Percentiles rank a stretch among this genome's conserved stretches.
Evolutionary conservation across 257 asterid species (phyloP).

Genomic region (Solanum rostratum): DNA sequence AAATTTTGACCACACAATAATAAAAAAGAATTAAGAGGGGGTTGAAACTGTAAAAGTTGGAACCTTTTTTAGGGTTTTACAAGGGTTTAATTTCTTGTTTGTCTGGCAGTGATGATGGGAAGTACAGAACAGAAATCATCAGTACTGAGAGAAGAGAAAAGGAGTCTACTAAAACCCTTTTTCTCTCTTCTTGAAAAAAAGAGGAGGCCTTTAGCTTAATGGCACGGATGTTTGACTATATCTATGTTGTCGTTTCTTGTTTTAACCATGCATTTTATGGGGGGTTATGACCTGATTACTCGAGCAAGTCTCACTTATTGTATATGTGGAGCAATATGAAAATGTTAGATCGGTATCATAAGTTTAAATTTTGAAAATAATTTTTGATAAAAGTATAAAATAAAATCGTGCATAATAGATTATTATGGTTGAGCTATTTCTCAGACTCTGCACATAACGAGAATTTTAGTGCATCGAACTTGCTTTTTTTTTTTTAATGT

Average conservation of each 20-base stretch:
- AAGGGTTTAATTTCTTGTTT: neutral
- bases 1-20: neutral
- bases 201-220: neutral
- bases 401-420: no score
- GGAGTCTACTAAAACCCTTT: neutral
- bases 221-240: neutral
- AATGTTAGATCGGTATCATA: no score
- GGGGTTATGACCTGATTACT: no score
- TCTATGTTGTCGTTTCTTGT: neutral
- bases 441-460: no score
- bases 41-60: neutral
- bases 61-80: conserved; percentile 1
- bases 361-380: no score
- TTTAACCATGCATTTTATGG: neutral
- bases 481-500: no score
- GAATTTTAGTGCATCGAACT: no score
- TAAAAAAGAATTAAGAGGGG: neutral
- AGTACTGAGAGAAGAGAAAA: neutral
- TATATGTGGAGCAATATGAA: neutral
- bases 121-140: neutral
- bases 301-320: no score
- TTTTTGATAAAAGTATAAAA: no score
- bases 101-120: neutral
- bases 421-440: no score
- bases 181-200: neutral